Evolutionary conservation across 2,329 filamentous ascomycete genomes (phyloP).

Genomic region (Ilyonectria robusta): DNA sequence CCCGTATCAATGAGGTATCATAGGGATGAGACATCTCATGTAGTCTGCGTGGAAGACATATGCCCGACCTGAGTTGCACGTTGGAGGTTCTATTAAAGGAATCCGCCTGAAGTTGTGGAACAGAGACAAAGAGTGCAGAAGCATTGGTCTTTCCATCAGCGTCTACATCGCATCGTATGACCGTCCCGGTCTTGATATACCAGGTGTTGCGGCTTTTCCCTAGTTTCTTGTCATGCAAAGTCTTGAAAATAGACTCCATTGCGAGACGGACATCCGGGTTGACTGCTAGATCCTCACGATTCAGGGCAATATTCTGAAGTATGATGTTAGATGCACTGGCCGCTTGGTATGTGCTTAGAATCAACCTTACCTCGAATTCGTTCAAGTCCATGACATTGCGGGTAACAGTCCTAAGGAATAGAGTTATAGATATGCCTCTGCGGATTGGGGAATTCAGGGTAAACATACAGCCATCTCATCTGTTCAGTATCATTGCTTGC

Average conservation of each 20-base stretch:
- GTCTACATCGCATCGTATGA: constrained; percentile 4
- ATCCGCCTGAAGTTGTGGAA: background rate
- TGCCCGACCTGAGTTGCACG: background rate
- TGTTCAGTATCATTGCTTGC: background rate
- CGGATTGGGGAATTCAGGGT: background rate
- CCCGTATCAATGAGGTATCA: background rate
- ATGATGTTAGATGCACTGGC: background rate
- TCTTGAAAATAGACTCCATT: constrained; percentile 2
- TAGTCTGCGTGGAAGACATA: constrained; percentile 4
- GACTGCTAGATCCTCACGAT: background rate
- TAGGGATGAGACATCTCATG: constrained; percentile 6
- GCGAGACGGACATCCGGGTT: background rate
- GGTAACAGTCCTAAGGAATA: constrained; percentile 1
- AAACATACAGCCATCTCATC: constrained; percentile 1
- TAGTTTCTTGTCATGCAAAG: background rate
- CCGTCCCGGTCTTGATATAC: constrained; percentile 8
- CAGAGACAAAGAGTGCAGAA: background rate
- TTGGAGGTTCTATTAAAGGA: background rate
- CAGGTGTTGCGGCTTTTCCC: constrained; percentile 6
- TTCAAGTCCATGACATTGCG: background rate
- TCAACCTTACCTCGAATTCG: constrained; percentile 3
- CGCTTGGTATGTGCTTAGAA: background rate
- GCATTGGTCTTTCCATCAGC: background rate
- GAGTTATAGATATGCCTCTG: background rate
- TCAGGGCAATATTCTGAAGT: constrained; percentile 4